Evolutionary conservation across 176 grass and related monocot genomes (phyloP), one percentile per base, ranked within the genome.

Genomic region (Raddia guianensis): DNA sequence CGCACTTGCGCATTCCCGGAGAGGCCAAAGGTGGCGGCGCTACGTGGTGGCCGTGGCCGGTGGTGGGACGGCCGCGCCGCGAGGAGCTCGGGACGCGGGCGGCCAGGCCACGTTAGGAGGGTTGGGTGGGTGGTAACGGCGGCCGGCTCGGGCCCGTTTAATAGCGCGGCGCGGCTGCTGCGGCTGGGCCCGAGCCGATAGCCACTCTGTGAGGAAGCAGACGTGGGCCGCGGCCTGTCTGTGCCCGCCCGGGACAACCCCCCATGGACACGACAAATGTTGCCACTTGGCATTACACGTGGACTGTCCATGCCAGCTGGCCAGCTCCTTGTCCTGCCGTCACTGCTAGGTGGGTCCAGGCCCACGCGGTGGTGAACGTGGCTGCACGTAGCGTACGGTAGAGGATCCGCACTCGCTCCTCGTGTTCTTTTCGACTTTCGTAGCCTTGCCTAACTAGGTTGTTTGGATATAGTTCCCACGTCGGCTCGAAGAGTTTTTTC

Each of bases 111-210:
- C 37, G 37, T 40, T 40, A 27, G 27, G 27, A 27, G 27, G n/a
- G 45, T 11, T 51, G 10, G 47, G 9, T 11, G 49, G 49, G 21
- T 32, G 14, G 49, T 10, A 49, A 35, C 69, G 21, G 51, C 19
- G 42, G 21, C 50, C 10, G 27, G 27, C 27, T 40, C 63, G 58
- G 82, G 72, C 21, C 54, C 61, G 60, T 72, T 89, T 52, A 89
- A 82, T 72, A 81, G 21, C 20, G 7, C 18, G 55, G 55, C 18
- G 7, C 16, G 16, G 12, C 3, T 49, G 8, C 13, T 27, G 40
- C 50, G 48, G 14, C 51, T 18, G 72, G 81, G 81, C 72, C 71
- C 81, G 37, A 14, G 0, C 27, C 27, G 27, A 27, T 27, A 27
- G 10, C 47, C n/a, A 1, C 34, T 49, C 27, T 67, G 11, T 7